Percentiles rank a stretch among this genome's conserved stretches.
Conservation (phyloP, 2,329 filamentous ascomycete species). For the Plectosphaerella cucumerina region DNA sequence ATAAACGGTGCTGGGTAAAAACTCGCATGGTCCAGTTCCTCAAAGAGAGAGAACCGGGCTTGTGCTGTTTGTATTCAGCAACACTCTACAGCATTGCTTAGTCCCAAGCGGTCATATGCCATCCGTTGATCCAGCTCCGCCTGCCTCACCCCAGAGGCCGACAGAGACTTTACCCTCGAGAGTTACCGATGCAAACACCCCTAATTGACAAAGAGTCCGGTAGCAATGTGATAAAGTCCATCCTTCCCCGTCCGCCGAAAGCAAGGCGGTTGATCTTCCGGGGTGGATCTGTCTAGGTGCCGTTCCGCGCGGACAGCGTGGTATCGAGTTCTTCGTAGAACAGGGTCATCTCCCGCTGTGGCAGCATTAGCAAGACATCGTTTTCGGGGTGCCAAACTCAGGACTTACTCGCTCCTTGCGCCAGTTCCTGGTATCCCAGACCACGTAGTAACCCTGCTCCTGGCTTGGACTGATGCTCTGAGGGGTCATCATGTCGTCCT, state of each 20-base stretch:
- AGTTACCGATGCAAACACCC: neutral
- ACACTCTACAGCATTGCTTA: no score
- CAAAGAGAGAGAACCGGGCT: no score
- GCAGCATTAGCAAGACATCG: conserved; percentile 10
- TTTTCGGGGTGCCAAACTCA: neutral
- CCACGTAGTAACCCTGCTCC: conserved; percentile 63
- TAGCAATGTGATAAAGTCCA: neutral
- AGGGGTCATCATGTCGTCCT: conserved; percentile 62
- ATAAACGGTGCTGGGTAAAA: no score
- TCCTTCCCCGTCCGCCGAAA: neutral
- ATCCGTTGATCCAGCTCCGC: neutral
- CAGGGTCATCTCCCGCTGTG: conserved; percentile 55
- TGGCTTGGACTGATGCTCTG: conserved; percentile 53
- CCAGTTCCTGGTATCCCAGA: conserved; percentile 62
- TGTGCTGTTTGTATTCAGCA: no score
- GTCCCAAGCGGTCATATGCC: neutral
- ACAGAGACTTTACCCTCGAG: neutral
- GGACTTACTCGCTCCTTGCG: conserved; percentile 56
- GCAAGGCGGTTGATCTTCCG: neutral
- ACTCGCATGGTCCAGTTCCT: no score
- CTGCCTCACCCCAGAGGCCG: conserved; percentile 2
- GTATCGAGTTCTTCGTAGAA: conserved; percentile 60
- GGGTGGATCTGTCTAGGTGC: neutral
- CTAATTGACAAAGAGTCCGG: neutral
- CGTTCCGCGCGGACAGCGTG: conserved; percentile 13